Evolutionary conservation across 257 asterid species (phyloP).

Genomic region (Solanum commersonii): DNA sequence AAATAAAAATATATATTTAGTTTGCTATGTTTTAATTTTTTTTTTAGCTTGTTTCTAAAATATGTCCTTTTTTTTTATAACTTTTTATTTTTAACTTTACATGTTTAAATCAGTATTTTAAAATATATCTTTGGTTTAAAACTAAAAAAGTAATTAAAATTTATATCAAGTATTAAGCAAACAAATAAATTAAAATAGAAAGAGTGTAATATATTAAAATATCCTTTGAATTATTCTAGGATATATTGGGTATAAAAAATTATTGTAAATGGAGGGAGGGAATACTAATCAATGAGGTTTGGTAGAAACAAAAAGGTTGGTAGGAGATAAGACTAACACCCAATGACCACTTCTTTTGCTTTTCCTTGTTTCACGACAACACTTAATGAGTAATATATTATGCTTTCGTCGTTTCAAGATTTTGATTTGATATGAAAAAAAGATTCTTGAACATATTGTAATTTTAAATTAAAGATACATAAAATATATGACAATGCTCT

Average conservation of each 20-base stretch:
- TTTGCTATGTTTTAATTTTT: background rate
- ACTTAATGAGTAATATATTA: background rate
- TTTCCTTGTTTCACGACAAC: background rate
- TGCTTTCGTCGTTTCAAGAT: no score
- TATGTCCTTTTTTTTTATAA: no score
- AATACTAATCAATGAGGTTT: background rate
- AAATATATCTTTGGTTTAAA: no score
- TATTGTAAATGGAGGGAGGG: background rate
- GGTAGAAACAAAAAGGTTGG: background rate
- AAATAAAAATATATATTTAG: background rate
- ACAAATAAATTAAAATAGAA: no score
- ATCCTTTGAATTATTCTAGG: no score
- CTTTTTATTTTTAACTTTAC: background rate
- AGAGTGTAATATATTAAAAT: no score
- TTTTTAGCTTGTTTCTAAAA: no score
- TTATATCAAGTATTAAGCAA: no score
- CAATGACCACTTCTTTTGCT: background rate
- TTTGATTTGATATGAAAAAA: no score
- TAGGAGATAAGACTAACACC: background rate
- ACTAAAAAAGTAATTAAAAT: no score
- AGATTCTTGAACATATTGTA: no score
- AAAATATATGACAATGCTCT: background rate
- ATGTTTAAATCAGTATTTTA: background rate
- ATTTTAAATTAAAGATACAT: no score
- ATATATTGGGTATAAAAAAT: background rate